Base-by-base conservation (phyloP, 2,329 filamentous ascomycete species). In the Parafenestella ontariensis region DNA sequence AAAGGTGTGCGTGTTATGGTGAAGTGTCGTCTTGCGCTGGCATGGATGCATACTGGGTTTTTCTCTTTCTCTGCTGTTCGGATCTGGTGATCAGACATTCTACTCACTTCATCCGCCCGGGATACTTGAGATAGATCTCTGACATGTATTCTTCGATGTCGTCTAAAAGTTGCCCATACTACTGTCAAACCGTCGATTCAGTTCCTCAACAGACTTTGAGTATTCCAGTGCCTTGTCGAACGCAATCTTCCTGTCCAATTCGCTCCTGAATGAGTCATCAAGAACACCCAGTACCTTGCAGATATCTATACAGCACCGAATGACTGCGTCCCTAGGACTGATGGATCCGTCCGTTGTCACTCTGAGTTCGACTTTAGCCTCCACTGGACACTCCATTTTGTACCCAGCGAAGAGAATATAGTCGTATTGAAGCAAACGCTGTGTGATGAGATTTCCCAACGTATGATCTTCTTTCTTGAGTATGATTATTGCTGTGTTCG, bases 381-480 rank as follows among this genome's bases (percentile, higher is more conserved):
- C 3, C 8, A 31, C 9, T 1, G 11, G 28, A 2, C 9, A 10
- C 9, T 31, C 28, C 9, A 2, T 10, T 31, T 31, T 6, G 28
- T 31, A 31, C 7, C 7, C 28, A 3, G 11, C 28, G 13, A 31
- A 31, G 8, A 10, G 7, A 13, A 31, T 13, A 31, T 10, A 31
- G 17, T 87, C 85, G 68, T 91, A 89, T 74, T 90, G 87, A 79
- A 95, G 88, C 53, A 98, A 88, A 68, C 94, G 91, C 70, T 91
- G 88, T 43, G 89, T 85, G 52, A 99, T 84, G 51, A 98, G 84
- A 76, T 99, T 97, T 66, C 89, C 95, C 21, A 99, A 85, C 1
- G 94, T 97, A 78, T 97, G 94, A 69, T 99, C 95, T 77, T 99
- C 95, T 77, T 97, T 98, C 78, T 92, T 91, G 78, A 99, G 87